Evolutionary conservation across 495 filamentous ascomycete species (phyloP).

Genomic region (Sordaria brevicollis): DNA sequence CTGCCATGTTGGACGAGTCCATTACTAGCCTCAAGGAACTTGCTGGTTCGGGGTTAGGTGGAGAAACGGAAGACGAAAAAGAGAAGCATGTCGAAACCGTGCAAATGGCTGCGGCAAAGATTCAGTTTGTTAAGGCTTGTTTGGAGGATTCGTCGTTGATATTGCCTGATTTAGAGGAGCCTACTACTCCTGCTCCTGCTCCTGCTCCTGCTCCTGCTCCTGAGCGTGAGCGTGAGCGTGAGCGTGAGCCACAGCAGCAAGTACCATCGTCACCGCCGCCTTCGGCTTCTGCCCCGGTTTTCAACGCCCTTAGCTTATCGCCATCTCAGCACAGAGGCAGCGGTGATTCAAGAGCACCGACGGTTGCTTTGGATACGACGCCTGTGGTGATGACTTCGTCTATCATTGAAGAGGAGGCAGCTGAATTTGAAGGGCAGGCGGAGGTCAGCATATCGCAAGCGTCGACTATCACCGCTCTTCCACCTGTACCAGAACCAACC

Average conservation of each 20-base stretch:
- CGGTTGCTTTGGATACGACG: slow-evolving; percentile 24
- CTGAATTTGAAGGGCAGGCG: background rate
- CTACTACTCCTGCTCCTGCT: slow-evolving; percentile 6
- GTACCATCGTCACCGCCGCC: background rate
- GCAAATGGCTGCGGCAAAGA: slow-evolving; percentile 56
- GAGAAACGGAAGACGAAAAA: slow-evolving; percentile 15
- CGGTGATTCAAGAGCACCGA: slow-evolving; percentile 6
- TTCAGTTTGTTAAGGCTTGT: slow-evolving; percentile 70
- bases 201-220: slow-evolving; percentile 1
- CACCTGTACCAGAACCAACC: slow-evolving; percentile 1
- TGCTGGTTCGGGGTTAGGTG: slow-evolving; percentile 25
- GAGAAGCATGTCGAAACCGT: slow-evolving; percentile 35
- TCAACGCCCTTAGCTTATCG: slow-evolving; percentile 1
- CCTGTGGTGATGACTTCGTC: slow-evolving; percentile 22
- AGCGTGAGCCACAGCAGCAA: background rate
- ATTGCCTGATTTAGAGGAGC: slow-evolving; percentile 36
- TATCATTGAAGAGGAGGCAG: slow-evolving; percentile 15
- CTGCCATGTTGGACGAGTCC: slow-evolving; percentile 59
- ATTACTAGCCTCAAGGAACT: slow-evolving; percentile 54
- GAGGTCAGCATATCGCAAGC: background rate
- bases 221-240: too few relatives aligned
- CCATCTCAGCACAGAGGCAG: slow-evolving; percentile 14
- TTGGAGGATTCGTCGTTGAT: slow-evolving; percentile 55
- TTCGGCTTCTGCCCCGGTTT: background rate
- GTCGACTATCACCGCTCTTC: background rate